Base-by-base conservation (phyloP, 1,284 basidiomycete species). In the Somion occarium region DNA sequence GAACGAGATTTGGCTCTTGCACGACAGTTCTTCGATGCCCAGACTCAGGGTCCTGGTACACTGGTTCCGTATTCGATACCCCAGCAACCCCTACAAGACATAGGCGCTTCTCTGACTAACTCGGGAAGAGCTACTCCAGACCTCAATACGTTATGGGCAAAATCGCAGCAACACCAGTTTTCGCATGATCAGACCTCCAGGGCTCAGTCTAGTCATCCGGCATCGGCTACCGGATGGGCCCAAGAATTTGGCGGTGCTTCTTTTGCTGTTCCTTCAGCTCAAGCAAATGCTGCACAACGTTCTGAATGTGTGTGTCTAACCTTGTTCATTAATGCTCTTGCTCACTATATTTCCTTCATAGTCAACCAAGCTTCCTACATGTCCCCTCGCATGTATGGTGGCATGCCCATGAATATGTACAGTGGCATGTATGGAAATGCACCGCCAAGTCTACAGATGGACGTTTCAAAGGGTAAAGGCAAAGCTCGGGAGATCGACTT, bases 401-500 rank as follows among this genome's bases (percentile, higher is more conserved):
- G 58, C 15, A 63, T 70, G 62, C 57, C 67, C 5, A 59, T 66
- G 51, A 61, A 62, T 38, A 61, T 67, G 48, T 47, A 48, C 49
- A 48, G 65, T 27, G 59, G 58, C 15, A 67, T 67, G 61, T 71
- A 70, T 52, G 48, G 52, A 41, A 47, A 49, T 47, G n/a, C 51
- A 12, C 47, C 43, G 25, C 50, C 48, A 3, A 54, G 53, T n/a
- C 65, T 53, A 66, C 68, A 48, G 50, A 59, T 70, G 57, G 69
- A 64, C 23, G 7, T 34, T 15, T 34, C 30, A 15, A 83, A 79
- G 67, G 88, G 81, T 49, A 91, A 87, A 68, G 87, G 83, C 18
- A 91, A 85, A 64, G 79, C 74, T 54, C 81, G 75, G 57, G 87
- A 87, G 58, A 83, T 78, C 4, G 89, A 90, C 66, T 92, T 88